Conservation (phyloP, 2,329 filamentous ascomycete species). For the Nannizziopsis arthrosporioides region DNA sequence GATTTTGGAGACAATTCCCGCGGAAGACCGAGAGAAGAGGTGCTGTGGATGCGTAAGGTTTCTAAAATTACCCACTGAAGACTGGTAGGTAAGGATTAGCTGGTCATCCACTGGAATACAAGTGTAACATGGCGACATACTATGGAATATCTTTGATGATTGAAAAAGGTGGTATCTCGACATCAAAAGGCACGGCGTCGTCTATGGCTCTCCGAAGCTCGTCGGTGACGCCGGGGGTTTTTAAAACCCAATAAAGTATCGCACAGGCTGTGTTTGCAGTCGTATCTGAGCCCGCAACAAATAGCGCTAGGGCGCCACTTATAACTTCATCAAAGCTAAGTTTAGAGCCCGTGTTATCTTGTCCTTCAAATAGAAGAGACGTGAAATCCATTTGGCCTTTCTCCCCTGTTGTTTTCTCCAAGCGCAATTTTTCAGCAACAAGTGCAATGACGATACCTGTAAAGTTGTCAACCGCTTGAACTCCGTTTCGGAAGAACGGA, state of each 20-base stretch:
- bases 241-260: conserved; percentile 62
- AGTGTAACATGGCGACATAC: conserved; percentile 20
- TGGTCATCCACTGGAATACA: neutral
- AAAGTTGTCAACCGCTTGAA: conserved; percentile 64
- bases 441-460: conserved; percentile 79
- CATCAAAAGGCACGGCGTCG: conserved; percentile 47
- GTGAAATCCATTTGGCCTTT: conserved; percentile 67
- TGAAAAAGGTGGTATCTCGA: conserved; percentile 57
- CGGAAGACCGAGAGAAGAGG: conserved; percentile 74
- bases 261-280: conserved; percentile 69
- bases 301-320: conserved; percentile 77
- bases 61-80: conserved; percentile 67
- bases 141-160: conserved; percentile 66
- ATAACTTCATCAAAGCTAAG: conserved; percentile 71
- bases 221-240: conserved; percentile 56
- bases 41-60: conserved; percentile 74
- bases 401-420: conserved; percentile 47
- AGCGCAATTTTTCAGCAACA: conserved; percentile 61
- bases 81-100: conserved; percentile 18
- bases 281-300: conserved; percentile 60
- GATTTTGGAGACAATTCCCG: conserved; percentile 56
- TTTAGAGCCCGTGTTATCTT: conserved; percentile 64
- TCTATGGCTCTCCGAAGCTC: conserved; percentile 72
- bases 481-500: conserved; percentile 64
- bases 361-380: conserved; percentile 71